These are phyloP conservation scores for Prunus campanulata DNA, from an alignment of 306 rosid genomes.

Conservation along the genomic window DNA sequence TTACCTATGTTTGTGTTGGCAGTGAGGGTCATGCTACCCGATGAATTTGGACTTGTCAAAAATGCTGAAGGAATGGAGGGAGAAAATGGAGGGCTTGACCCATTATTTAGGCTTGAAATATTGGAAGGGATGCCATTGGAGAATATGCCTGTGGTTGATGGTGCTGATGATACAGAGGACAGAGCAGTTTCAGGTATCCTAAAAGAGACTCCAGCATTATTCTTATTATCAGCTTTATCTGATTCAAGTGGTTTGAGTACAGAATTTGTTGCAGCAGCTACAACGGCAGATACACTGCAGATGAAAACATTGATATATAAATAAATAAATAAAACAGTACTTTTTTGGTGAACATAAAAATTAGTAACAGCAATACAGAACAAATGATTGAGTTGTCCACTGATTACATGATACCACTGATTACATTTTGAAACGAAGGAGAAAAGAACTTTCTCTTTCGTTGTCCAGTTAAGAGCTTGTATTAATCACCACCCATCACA, in stretches of 20 bases:
- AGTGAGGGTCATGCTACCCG: constrained; percentile 29
- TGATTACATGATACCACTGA: neutral
- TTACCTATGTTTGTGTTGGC: neutral
- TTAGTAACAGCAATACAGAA: neutral
- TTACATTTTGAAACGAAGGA: neutral
- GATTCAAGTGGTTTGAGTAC: constrained; percentile 31
- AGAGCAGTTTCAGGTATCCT: constrained; percentile 38
- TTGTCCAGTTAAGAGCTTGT: neutral
- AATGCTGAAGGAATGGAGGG: constrained; percentile 26
- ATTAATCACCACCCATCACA: neutral
- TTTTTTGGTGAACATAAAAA: neutral
- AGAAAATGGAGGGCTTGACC: constrained; percentile 42
- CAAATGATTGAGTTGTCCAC: neutral
- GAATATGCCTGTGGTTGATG: constrained; percentile 30
- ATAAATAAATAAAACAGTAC: neutral
- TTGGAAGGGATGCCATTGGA: constrained; percentile 29
- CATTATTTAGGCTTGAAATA: constrained; percentile 46
- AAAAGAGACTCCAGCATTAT: constrained; percentile 29
- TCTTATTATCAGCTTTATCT: constrained; percentile 34
- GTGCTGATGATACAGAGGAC: constrained; percentile 40
- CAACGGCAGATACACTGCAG: constrained; percentile 50
- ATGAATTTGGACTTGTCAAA: constrained; percentile 41
- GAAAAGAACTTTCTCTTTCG: neutral
- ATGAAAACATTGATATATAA: neutral
- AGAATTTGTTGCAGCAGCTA: constrained; percentile 27